Evolutionary conservation across 2,329 filamentous ascomycete genomes (phyloP).

Genomic region (Pseudopyrenochaeta lycopersici): DNA sequence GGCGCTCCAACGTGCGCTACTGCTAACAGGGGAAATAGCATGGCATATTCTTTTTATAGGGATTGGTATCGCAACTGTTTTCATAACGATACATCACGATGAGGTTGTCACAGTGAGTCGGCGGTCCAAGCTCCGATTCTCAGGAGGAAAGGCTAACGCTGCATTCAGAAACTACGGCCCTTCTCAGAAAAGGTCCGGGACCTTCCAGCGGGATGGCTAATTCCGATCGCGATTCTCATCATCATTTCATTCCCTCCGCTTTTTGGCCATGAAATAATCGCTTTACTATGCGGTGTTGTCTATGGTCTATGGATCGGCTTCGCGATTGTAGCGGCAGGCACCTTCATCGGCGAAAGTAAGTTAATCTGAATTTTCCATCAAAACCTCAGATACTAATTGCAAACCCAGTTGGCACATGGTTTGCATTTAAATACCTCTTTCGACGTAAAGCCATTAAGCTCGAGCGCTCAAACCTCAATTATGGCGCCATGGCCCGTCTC

Average conservation of each 20-base stretch:
- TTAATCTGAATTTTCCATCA: background rate
- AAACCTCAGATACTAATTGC: constrained; percentile 13
- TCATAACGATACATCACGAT: constrained; percentile 42
- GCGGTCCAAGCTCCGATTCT: background rate
- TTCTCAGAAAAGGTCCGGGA: constrained; percentile 47
- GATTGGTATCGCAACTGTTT: constrained; percentile 35
- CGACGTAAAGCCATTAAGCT: constrained; percentile 41
- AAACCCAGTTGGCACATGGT: constrained; percentile 44
- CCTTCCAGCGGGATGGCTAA: constrained; percentile 46
- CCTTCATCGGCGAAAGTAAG: constrained; percentile 46
- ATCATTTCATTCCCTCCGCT: constrained; percentile 47
- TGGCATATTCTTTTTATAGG: constrained; percentile 43
- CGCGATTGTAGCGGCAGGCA: constrained; percentile 44
- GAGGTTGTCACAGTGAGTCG: constrained; percentile 40
- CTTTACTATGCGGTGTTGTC: constrained; percentile 45
- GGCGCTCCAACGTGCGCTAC: background rate
- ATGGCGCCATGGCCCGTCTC: constrained; percentile 46
- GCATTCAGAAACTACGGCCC: constrained; percentile 39
- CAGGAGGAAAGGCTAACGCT: constrained; percentile 12
- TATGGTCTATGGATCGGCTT: constrained; percentile 48
- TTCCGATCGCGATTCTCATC: constrained; percentile 44
- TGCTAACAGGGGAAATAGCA: constrained; percentile 31
- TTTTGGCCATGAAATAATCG: constrained; percentile 46
- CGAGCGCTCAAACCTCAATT: constrained; percentile 48
- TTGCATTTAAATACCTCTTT: constrained; percentile 44